Conservation (phyloP, 306 rosid genomes). For the Acmispon strigosus region DNA sequence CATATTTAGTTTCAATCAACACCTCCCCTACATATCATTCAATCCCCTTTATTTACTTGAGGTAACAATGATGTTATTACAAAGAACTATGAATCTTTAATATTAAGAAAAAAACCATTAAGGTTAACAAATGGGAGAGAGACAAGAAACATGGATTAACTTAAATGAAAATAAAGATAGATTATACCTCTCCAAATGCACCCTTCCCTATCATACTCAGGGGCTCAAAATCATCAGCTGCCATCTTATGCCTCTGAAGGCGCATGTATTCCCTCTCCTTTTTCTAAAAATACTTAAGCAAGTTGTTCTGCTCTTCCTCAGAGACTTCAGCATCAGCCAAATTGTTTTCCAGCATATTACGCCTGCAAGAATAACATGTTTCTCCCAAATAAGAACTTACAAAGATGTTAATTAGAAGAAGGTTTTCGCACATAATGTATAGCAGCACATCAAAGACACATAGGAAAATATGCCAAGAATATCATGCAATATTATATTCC, state of each 20-base stretch:
- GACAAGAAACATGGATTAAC: not conserved
- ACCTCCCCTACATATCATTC: not conserved
- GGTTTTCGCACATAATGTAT: not conserved
- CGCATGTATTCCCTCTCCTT: constrained; percentile 99
- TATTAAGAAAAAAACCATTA: not conserved
- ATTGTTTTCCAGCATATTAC: constrained; percentile 84
- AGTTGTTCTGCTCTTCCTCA: constrained; percentile 94
- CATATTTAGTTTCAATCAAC: not conserved
- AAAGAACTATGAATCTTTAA: not conserved
- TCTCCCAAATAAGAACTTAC: not conserved
- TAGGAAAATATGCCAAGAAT: not conserved
- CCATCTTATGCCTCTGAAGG: constrained; percentile 99
- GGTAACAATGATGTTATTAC: not conserved
- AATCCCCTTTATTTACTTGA: not conserved
- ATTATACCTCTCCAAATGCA: constrained; percentile 94
- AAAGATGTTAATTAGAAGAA: not conserved
- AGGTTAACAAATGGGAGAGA: not conserved
- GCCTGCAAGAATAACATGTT: constrained; percentile 44
- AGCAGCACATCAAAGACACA: constrained; percentile 5
- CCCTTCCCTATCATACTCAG: constrained; percentile 99
- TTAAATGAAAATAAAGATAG: constrained; percentile 15
- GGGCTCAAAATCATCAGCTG: constrained; percentile 97
- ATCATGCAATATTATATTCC: not conserved
- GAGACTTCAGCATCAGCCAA: constrained; percentile 97
- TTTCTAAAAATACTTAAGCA: constrained; percentile 89